Percentiles rank a stretch among this genome's conserved stretches.
These are phyloP conservation scores for Elsinoe australis DNA, from an alignment of 2,329 filamentous ascomycete genomes.

Conservation along the genomic window DNA sequence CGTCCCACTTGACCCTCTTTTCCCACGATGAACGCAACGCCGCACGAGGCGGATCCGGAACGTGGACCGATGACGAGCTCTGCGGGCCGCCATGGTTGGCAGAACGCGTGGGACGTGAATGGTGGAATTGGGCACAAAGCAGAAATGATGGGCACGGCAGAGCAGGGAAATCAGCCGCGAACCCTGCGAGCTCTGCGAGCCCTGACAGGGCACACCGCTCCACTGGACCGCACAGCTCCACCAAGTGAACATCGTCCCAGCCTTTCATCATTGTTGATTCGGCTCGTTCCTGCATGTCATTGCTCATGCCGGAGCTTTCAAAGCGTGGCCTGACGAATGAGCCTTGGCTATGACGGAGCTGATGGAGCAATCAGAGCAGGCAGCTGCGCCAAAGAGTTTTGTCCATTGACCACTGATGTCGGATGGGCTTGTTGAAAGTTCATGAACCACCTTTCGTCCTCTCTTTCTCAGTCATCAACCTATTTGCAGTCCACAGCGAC, in stretches of 20 bases:
- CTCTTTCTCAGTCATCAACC: neutral
- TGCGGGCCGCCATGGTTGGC: neutral
- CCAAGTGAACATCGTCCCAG: too few relatives aligned
- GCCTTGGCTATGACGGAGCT: slow-evolving; percentile 13
- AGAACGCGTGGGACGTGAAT: slow-evolving; percentile 14
- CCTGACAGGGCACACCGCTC: too few relatives aligned
- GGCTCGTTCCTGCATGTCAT: too few relatives aligned
- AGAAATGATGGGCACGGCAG: slow-evolving; percentile 5
- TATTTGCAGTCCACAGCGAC: too few relatives aligned
- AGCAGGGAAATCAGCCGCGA: slow-evolving; percentile 5
- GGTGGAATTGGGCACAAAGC: slow-evolving; percentile 1
- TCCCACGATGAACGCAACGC: neutral
- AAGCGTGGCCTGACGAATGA: slow-evolving; percentile 7
- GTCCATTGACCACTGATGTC: neutral
- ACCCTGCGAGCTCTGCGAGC: too few relatives aligned
- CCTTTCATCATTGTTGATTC: too few relatives aligned
- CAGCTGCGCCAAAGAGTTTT: neutral
- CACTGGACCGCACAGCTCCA: neutral
- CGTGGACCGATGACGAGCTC: slow-evolving; percentile 4
- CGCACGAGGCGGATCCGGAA: neutral
- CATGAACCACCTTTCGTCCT: neutral
- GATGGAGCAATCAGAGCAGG: neutral
- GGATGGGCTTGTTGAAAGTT: neutral
- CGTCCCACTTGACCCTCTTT: neutral
- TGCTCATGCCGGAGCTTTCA: slow-evolving; percentile 1